Base-by-base conservation (phyloP, 2,329 filamentous ascomycete species). In the Calonectria henricotiae region DNA sequence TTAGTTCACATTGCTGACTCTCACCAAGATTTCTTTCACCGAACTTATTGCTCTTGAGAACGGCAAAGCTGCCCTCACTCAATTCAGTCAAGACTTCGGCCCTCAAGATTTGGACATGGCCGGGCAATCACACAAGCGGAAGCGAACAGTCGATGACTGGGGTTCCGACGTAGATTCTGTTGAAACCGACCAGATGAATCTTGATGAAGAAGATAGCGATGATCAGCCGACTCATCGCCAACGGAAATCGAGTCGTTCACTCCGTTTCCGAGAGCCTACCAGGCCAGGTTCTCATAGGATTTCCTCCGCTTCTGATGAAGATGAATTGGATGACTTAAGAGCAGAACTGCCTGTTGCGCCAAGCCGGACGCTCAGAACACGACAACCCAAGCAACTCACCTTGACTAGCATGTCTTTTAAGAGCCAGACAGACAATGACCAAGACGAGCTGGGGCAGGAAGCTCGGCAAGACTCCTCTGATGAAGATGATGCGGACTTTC, bases 401-500 rank as follows among this genome's bases (percentile, higher is more conserved):
- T 55, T 78, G 62, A 78, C 74, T 25, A 75, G 49, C 47, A 77
- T 76, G 73, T 72, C 74, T 20, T 72, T 78, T 65, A 74, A 75
- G 62, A 79, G 73, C 23, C 63, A 70, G 12, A 43, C 55, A 27
- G 61, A 64, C 3, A 74, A 77, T 43, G 79, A 80, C n/a, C 71
- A 75, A 7, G 82, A 83, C 51, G 82, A 83, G 69, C 68, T 83
- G 15, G 75, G 79, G 6, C 69, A 77, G 39, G 80, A 82, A 2
- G 67, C 70, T n/a, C 76, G 67, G 8, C 65, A 67, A 4, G 72
- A 62, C 12, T 82, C 77, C 4, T 74, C 75, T 5, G 81, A 80
- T 12, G 79, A 78, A 11, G 78, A 80, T 4, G 82, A 84, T 43
- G 80, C 76, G 11, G 79, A 82, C 39, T 82, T 83, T 39, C 64